phyloP scores from a whole-genome alignment of 208 protist species.

The Acanthamoeba triangularis region DNA sequence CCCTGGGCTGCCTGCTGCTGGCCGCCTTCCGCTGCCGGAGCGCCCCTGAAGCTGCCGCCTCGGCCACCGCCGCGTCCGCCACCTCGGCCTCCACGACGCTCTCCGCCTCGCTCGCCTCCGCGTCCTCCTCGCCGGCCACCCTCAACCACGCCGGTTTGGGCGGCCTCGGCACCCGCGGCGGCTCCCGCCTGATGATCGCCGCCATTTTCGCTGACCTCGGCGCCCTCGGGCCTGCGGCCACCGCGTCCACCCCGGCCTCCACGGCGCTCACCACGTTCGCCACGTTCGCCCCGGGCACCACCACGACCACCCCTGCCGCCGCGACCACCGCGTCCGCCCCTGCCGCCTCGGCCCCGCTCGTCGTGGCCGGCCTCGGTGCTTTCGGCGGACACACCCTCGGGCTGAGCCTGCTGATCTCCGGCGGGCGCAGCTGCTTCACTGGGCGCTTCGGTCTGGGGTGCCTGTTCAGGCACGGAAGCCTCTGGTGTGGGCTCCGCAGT shows the following conservation, averaged over 20 bases:
- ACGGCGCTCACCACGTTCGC: background rate
- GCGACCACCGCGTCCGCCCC: background rate
- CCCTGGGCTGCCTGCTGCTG: background rate
- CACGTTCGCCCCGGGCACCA: background rate
- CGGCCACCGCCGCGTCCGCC: background rate
- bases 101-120: background rate
- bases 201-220: background rate
- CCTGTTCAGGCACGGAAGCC: background rate
- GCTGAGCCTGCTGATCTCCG: background rate
- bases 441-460: background rate
- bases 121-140: background rate
- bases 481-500: background rate
- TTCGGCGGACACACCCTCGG: background rate
- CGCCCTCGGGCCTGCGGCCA: background rate
- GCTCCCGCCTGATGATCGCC: background rate
- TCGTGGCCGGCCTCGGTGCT: background rate
- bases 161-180: background rate
- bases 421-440: background rate
- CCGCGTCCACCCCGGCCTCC: conserved; percentile 2
- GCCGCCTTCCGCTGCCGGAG: background rate
- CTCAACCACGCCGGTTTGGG: background rate
- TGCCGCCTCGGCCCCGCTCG: background rate
- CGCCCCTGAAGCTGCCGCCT: background rate
- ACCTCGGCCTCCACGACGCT: background rate
- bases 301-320: background rate